Percentiles rank a stretch among this genome's conserved stretches.
These are phyloP conservation scores for Colletotrichum chlorophyti DNA, from an alignment of 2,329 filamentous ascomycete genomes.

Conservation along the genomic window DNA sequence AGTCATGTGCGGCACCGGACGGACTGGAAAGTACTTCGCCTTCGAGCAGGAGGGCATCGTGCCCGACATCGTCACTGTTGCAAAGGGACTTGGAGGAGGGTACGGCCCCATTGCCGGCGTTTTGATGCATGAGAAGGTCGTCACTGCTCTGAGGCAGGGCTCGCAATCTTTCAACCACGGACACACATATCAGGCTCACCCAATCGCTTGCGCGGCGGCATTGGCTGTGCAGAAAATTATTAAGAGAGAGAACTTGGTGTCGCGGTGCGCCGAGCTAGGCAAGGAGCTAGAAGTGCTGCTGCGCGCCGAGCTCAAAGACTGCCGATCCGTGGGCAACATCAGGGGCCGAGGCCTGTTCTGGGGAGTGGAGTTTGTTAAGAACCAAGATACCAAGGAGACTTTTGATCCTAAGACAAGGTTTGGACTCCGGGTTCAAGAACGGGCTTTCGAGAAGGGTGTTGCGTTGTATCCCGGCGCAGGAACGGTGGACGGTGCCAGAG, in stretches of 20 bases:
- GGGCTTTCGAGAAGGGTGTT: conserved; percentile 34
- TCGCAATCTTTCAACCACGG: conserved; percentile 41
- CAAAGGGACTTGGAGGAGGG: conserved; percentile 65
- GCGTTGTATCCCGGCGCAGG: conserved; percentile 62
- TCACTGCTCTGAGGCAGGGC: conserved; percentile 53
- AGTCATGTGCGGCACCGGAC: conserved; percentile 74
- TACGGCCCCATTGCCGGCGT: conserved; percentile 63
- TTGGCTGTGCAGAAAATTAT: conserved; percentile 42
- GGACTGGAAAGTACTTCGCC: conserved; percentile 66
- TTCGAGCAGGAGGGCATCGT: conserved; percentile 61
- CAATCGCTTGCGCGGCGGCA: conserved; percentile 35
- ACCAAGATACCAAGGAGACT: conserved; percentile 42
- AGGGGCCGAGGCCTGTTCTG: conserved; percentile 53
- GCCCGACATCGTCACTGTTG: conserved; percentile 65
- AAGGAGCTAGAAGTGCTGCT: conserved; percentile 37
- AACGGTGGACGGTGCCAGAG: conserved; percentile 63
- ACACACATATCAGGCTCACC: conserved; percentile 37
- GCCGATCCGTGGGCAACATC: conserved; percentile 46
- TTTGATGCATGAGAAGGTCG: conserved; percentile 56
- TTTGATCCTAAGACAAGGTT: conserved; percentile 40
- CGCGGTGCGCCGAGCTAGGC: conserved; percentile 40
- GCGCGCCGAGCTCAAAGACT: conserved; percentile 33
- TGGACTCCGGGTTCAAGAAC: conserved; percentile 35
- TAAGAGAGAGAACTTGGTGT: conserved; percentile 40
- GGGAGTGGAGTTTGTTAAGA: conserved; percentile 53